Evolutionary conservation across 768 basidiomycete species (phyloP).

Genomic region (Phylloporus scabripes): DNA sequence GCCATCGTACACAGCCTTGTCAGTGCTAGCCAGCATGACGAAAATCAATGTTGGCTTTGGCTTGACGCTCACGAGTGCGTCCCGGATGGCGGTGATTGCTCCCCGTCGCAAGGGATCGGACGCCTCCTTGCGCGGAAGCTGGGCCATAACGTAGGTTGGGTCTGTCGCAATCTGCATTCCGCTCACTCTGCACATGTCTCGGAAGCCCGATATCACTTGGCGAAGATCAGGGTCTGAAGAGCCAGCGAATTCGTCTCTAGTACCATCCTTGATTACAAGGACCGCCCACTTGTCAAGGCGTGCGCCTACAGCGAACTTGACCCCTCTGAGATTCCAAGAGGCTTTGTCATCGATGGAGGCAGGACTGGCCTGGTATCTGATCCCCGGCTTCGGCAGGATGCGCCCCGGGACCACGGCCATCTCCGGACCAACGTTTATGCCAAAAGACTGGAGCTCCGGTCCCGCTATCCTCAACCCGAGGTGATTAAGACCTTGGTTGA

Average conservation of each 20-base stretch:
- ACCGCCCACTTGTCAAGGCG: conserved; percentile 61
- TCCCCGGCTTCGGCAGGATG: conserved; percentile 39
- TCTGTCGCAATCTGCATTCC: conserved; percentile 51
- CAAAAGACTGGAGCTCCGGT: conserved; percentile 39
- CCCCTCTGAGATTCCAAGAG: conserved; percentile 50
- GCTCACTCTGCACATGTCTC: conserved; percentile 53
- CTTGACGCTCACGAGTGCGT: conserved; percentile 32
- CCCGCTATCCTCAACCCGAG: conserved; percentile 37
- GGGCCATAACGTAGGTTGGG: conserved; percentile 31
- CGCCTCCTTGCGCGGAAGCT: conserved; percentile 46
- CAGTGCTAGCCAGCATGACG: conserved; percentile 43
- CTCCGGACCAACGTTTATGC: conserved; percentile 40
- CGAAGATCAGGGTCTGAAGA: conserved; percentile 50
- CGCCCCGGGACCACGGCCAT: conserved; percentile 56
- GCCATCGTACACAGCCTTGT: conserved; percentile 46
- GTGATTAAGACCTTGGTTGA: conserved; percentile 36
- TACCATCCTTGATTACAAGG: conserved; percentile 57
- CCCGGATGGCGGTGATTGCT: conserved; percentile 45
- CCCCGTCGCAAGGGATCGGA: conserved; percentile 49
- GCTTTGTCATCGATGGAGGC: conserved; percentile 40
- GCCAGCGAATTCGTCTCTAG: conserved; percentile 54
- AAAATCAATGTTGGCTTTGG: conserved; percentile 41
- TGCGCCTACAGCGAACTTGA: conserved; percentile 56
- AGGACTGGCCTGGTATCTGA: conserved; percentile 35
- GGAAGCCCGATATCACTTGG: conserved; percentile 46